These are phyloP conservation scores for Cutaneotrichosporon curvatum DNA, from an alignment of 1,284 basidiomycete genomes.

Conservation along the genomic window DNA sequence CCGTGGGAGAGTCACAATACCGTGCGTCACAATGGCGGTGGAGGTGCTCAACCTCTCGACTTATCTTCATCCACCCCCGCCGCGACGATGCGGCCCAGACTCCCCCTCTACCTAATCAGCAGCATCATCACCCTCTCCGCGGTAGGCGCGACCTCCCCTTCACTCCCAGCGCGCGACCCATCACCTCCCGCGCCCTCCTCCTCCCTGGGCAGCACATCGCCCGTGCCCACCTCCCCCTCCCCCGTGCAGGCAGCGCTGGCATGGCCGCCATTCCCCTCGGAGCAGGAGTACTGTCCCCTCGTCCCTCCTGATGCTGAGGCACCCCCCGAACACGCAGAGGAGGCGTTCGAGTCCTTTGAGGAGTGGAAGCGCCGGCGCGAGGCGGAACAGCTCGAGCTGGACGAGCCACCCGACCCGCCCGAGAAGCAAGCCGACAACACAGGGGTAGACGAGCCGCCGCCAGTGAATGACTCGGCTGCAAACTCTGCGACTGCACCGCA, in stretches of 20 bases:
- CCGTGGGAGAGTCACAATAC: no score
- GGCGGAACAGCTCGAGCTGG: slow-evolving; percentile 26
- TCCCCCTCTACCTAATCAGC: not conserved
- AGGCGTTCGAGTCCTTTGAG: slow-evolving; percentile 65
- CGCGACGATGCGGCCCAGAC: not conserved
- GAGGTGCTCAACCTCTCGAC: no score
- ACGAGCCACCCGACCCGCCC: not conserved
- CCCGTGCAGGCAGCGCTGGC: no score
- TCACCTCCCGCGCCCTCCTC: no score
- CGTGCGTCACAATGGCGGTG: no score
- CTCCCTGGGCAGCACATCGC: no score
- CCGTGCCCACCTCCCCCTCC: no score
- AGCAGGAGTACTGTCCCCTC: no score
- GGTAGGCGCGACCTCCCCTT: no score
- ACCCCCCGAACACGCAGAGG: not conserved
- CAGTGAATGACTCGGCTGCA: not conserved
- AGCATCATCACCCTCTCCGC: no score
- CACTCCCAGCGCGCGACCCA: no score
- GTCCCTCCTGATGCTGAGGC: not conserved
- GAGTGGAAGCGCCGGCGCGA: slow-evolving; percentile 76
- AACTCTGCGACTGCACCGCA: not conserved
- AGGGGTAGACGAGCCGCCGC: not conserved
- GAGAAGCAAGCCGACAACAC: not conserved
- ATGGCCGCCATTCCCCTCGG: no score
- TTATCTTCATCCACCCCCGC: not conserved